Evolutionary conservation across 148 eudicot species (phyloP), one percentile per base, ranked within the genome.

Genomic region (Vaccinium myrtillus): DNA sequence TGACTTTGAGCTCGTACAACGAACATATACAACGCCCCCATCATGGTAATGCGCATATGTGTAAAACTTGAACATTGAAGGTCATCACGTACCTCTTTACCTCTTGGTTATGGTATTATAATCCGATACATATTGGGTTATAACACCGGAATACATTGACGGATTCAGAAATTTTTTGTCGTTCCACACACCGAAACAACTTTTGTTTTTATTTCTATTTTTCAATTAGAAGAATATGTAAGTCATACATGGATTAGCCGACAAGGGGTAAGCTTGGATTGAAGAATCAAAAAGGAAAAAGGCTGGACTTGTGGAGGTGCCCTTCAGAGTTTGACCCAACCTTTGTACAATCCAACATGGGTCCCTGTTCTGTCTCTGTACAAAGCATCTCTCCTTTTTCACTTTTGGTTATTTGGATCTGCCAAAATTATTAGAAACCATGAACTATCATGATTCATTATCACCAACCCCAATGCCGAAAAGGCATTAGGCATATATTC

Each of bases 181-280:
- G 67, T 61, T 8, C 9, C 63, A 2, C 67, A 61, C 11, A 16
- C 23, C 1, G 8, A 8, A 58, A 58, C 63, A 58, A 58, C 63
- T 58, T 58, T 58, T 5, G 1, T 58, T 58, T 58, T 58, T 36
- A 36, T 1, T 58, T 1, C n/a, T 58, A 18, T 58, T 58, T 58
- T 55, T 55, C 2, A 61, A 7, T n/a, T 9, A 63, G 4, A 9
- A 9, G 70, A 65, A 65, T 3, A 65, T 65, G n/a, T 63, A 63
- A n/a, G 27, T 61, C 69, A 25, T 54, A 4, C 54, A 77, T 77
- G 55, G 80, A 25, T 50, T 14, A 78, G 63, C 61, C 39, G 81
- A 78, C 81, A 21, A 75, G 54, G 54, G 46, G 63, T 16, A 78
- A 54, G 23, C 61, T 77, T 77, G 58, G 59, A 25, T 51, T 51